A percentile compares a stretch with the other conserved stretches of the same genome.
These are phyloP conservation scores for Rhizopogon roseolus DNA, from an alignment of 768 basidiomycete species.

Conservation along the genomic window DNA sequence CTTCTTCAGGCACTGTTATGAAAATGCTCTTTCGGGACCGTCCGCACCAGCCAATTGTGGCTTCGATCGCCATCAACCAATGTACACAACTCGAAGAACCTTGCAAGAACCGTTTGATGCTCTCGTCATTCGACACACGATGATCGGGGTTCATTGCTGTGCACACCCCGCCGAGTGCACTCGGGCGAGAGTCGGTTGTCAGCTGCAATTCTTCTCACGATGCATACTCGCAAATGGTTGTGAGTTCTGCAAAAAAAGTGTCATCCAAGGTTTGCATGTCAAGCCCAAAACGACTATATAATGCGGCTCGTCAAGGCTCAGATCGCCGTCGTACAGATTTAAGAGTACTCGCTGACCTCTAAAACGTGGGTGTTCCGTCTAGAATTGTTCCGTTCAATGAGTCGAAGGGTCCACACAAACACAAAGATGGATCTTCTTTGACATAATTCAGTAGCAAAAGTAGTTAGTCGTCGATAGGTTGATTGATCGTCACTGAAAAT, in stretches of 20 bases:
- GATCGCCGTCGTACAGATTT: slow-evolving; percentile 5
- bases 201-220: slow-evolving; percentile 17
- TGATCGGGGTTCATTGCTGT: slow-evolving; percentile 18
- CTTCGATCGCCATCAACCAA: slow-evolving; percentile 18
- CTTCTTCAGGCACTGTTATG: slow-evolving; percentile 22
- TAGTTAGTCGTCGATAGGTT: slow-evolving; percentile 18
- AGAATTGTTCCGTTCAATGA: slow-evolving; percentile 1
- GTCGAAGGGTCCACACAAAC: background rate
- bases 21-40: slow-evolving; percentile 26
- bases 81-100: background rate
- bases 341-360: slow-evolving; percentile 2
- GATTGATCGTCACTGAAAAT: slow-evolving; percentile 17
- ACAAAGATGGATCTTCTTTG: slow-evolving; percentile 9
- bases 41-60: slow-evolving; percentile 20
- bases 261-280: background rate
- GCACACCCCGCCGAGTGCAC: slow-evolving; percentile 10
- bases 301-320: background rate
- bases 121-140: slow-evolving; percentile 19
- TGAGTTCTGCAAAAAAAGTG: background rate
- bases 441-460: slow-evolving; percentile 21
- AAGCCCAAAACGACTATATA: background rate
- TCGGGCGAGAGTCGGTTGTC: background rate
- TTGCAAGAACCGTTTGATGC: slow-evolving; percentile 6
- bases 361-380: background rate
- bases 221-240: slow-evolving; percentile 18